Evolutionary conservation across 2,329 filamentous ascomycete genomes (phyloP), one percentile per base, ranked within the genome.

Genomic region (Penicillium verrucosum): DNA sequence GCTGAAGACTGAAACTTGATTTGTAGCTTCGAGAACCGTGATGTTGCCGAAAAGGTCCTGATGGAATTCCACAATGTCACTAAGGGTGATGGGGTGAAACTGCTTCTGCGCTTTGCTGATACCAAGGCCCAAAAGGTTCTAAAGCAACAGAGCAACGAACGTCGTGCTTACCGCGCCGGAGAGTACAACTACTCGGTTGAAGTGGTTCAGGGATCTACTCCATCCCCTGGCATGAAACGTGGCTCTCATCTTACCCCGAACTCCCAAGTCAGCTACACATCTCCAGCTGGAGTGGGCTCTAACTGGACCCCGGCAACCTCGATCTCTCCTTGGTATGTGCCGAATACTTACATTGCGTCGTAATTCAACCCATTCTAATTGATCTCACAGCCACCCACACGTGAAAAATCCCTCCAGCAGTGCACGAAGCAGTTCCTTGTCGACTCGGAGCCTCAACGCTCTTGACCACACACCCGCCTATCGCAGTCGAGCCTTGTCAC

Each of bases 51-150:
- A 66, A 86, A 92, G 64, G 87, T 99, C 65, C 91, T 99, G 74
- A 81, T 82, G 66, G 86, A 89, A 62, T 99, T 89, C 77, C 92
- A 96, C 76, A 93, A 94, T 62, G 79, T 84, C 30, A 83, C 90
- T 63, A 89, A 89, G 40, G 86, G 89, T 34, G 90, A 96, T 68
- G 86, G 88, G 29, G 85, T 94, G 63, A 87, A 92, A 61, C 85
- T 94, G 77, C 92, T 97, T 77, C 92, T 99, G 65, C 92, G 94
- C 63, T 99, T 96, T 73, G 93, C 95, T 61, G 94, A 99, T 71
- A 99, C 94, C 37, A 90, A 94, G 54, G 89, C 93, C 60, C 94
- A 99, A 76, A 99, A 99, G 80, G 86, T 94, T 71, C 82, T 99
- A 65, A 99, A 99, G 82, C 89, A 94, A 62, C 89, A 97, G 72